Base-by-base conservation (phyloP, 208 protist genomes). In the Novymonas esmeraldas region DNA sequence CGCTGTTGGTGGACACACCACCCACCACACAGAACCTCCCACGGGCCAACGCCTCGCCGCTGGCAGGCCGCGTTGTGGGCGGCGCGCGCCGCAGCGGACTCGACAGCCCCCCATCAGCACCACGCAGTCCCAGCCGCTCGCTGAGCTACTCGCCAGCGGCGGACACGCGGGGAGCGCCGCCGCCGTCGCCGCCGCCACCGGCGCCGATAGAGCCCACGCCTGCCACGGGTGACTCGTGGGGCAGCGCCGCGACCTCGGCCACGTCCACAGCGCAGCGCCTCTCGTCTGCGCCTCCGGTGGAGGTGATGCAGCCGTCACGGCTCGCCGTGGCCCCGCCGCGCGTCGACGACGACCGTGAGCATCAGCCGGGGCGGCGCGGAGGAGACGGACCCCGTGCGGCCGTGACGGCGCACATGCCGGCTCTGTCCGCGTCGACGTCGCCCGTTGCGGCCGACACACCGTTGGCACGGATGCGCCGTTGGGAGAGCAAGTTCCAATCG, bases 401-500 rank as follows among this genome's bases (percentile, higher is more conserved):
- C n/a, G n/a, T n/a, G n/a, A n/a, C n/a, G n/a, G n/a, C n/a, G n/a
- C n/a, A n/a, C n/a, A n/a, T n/a, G n/a, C n/a, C n/a, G n/a, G n/a
- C n/a, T n/a, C n/a, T n/a, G n/a, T n/a, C n/a, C n/a, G n/a, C n/a
- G n/a, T n/a, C n/a, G n/a, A n/a, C n/a, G n/a, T n/a, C n/a, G n/a
- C n/a, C n/a, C n/a, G n/a, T n/a, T 2, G 13, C 13, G 7, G 51
- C 39, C 29, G n/a, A 22, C 54, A 59, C 31, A 10, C 34, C 54
- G 0, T 41, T 62, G 10, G 56, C 54, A 10, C 54, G 39, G 4
- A 75, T 75, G 69, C 36, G 28, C 18, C 39, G 46, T 3, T 76
- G 70, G 70, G 70, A 76, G 31, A 41, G 48, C 14, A 76, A 70
- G 41, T 76, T 76, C 49, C 63, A 60, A 39, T 49, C 70, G 16